Evolutionary conservation across 176 grass and related monocot species (phyloP).

Genomic region (Poa annua): DNA sequence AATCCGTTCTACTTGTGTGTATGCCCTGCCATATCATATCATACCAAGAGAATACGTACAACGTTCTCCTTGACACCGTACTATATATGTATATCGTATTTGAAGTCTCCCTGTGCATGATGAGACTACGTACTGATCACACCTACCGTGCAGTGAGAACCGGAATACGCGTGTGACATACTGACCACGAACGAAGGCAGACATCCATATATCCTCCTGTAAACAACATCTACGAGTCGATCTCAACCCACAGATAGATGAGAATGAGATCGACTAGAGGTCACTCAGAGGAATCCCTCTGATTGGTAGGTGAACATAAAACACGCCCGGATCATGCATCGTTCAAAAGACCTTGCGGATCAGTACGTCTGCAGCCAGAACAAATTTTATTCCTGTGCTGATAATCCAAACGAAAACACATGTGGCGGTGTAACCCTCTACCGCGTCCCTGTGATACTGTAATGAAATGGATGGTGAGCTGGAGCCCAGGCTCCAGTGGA

Average conservation of each 20-base stretch:
- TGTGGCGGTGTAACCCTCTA: background rate
- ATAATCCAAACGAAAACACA: conserved; percentile 40
- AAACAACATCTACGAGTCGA: conserved; percentile 13
- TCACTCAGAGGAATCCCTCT: background rate
- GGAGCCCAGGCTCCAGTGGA: conserved; percentile 41
- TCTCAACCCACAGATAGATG: background rate
- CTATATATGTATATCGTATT: too few species aligned
- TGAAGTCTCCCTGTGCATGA: background rate
- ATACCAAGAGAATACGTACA: background rate
- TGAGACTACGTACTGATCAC: background rate
- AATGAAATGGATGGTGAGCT: conserved; percentile 50
- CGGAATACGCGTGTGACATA: background rate
- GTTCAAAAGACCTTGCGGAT: background rate
- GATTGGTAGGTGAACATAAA: background rate
- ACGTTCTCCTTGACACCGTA: background rate
- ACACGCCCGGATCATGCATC: background rate
- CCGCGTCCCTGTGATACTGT: background rate
- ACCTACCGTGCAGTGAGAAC: conserved; percentile 12
- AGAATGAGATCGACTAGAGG: background rate
- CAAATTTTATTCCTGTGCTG: background rate
- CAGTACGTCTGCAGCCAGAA: background rate
- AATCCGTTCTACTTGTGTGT: background rate
- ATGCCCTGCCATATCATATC: background rate
- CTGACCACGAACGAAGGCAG: background rate
- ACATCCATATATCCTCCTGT: conserved; percentile 8